Percentiles rank a stretch among this genome's conserved stretches.
phyloP scores from a whole-genome alignment of 2,329 filamentous ascomycete genomes.

The Aspergillus neotritici region DNA sequence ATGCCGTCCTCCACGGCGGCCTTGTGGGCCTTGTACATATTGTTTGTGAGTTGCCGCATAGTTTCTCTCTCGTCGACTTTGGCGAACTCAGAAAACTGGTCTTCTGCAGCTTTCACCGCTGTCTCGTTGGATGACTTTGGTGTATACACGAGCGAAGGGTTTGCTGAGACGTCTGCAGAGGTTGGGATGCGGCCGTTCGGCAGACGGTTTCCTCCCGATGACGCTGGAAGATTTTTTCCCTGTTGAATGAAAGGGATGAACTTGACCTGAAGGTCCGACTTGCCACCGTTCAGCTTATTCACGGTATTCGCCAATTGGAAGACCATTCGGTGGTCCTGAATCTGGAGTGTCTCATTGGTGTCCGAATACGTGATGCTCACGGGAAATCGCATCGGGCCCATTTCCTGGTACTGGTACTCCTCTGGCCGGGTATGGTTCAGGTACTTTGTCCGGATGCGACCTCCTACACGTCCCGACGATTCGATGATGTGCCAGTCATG shows the following conservation, averaged over 20 bases:
- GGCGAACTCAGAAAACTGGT: conserved; percentile 35
- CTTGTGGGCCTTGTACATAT: conserved; percentile 49
- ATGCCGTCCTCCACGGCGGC: conserved; percentile 49
- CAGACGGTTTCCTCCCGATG: conserved; percentile 44
- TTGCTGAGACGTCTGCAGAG: conserved; percentile 42
- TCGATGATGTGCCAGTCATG: conserved; percentile 44
- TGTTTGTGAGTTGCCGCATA: conserved; percentile 26
- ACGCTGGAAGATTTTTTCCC: conserved; percentile 49
- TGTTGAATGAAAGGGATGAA: conserved; percentile 42
- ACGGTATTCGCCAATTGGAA: conserved; percentile 41
- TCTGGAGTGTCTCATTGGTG: conserved; percentile 39
- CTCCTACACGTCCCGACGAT: conserved; percentile 38
- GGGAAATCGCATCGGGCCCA: conserved; percentile 45
- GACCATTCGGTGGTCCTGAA: conserved; percentile 41
- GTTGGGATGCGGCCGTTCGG: conserved; percentile 52
- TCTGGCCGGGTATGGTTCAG: conserved; percentile 36
- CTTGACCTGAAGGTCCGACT: conserved; percentile 34
- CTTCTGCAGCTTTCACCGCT: conserved; percentile 34
- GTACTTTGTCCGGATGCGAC: conserved; percentile 42
- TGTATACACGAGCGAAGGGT: conserved; percentile 37
- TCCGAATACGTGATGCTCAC: conserved; percentile 37
- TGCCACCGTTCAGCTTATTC: conserved; percentile 36
- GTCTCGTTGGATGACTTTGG: conserved; percentile 30
- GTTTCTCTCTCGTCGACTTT: conserved; percentile 18
- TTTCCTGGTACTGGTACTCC: conserved; percentile 37